Evolutionary conservation across 331 rosid genomes (phyloP).

Genomic region (Rosa hybrid): DNA sequence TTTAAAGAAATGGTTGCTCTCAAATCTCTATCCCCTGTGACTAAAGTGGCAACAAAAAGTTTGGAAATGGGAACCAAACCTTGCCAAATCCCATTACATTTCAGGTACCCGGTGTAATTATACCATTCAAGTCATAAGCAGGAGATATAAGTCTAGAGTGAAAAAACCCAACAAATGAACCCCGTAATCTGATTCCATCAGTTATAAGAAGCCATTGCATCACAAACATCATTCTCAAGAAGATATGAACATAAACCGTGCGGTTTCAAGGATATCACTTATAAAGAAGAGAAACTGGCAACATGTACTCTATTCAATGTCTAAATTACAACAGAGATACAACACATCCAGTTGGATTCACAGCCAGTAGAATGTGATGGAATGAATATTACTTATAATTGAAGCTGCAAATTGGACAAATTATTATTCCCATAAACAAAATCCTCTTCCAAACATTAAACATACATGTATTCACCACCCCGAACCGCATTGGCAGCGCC

Average conservation of each 20-base stretch:
- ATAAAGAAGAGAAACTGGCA: neutral
- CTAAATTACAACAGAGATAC: neutral
- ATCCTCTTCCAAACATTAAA: conserved; percentile 31
- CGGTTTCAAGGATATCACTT: neutral
- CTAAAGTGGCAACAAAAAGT: too few relatives aligned
- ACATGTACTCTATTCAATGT: neutral
- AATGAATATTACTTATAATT: neutral
- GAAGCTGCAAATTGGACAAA: neutral
- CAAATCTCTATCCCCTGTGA: neutral
- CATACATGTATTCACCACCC: conserved; percentile 95
- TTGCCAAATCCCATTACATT: neutral
- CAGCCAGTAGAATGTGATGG: neutral
- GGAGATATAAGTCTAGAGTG: too few relatives aligned
- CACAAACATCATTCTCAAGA: neutral
- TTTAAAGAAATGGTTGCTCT: neutral
- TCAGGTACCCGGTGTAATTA: neutral
- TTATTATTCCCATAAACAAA: neutral
- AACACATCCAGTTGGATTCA: neutral
- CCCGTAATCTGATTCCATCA: neutral
- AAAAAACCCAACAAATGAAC: too few relatives aligned
- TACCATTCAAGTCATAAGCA: too few relatives aligned
- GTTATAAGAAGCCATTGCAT: neutral
- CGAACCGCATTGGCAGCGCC: conserved; percentile 92
- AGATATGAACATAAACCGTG: neutral
- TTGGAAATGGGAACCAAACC: too few relatives aligned